These are phyloP conservation scores for Candida khao-thaluensis DNA, from an alignment of 805 yeast species.

Conservation along the genomic window DNA sequence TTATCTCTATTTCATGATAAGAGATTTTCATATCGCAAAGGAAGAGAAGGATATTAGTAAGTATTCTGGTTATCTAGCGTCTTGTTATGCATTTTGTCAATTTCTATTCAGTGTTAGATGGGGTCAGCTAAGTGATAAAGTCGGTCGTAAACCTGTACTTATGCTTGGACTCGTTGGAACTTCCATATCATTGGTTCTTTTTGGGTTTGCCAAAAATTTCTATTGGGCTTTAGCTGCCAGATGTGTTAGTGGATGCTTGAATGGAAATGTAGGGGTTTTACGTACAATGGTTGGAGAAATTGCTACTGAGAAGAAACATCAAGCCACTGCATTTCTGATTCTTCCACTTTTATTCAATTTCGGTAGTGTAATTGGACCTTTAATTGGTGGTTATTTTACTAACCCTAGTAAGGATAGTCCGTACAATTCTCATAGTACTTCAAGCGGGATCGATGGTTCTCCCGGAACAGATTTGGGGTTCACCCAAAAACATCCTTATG, in stretches of 20 bases:
- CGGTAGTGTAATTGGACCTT: slow-evolving; percentile 60
- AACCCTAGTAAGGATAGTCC: slow-evolving; percentile 27
- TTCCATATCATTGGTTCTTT: slow-evolving; percentile 40
- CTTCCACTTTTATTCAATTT: slow-evolving; percentile 60
- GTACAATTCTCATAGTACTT: slow-evolving; percentile 18
- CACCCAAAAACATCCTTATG: slow-evolving; percentile 32
- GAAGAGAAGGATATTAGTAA: slow-evolving; percentile 51
- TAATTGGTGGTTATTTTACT: slow-evolving; percentile 52
- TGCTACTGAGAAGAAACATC: slow-evolving; percentile 54
- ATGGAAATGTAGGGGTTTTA: slow-evolving; percentile 64
- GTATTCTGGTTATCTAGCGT: slow-evolving; percentile 60
- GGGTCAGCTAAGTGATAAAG: slow-evolving; percentile 53
- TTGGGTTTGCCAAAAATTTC: slow-evolving; percentile 54
- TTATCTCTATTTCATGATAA: slow-evolving; percentile 61
- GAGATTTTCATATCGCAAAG: slow-evolving; percentile 50
- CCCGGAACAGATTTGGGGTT: no score
- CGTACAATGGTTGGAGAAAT: slow-evolving; percentile 62
- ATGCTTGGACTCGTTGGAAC: slow-evolving; percentile 54
- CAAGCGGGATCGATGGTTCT: not conserved
- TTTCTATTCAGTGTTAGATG: slow-evolving; percentile 56
- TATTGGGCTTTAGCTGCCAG: slow-evolving; percentile 54
- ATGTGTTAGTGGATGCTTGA: slow-evolving; percentile 51
- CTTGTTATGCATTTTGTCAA: slow-evolving; percentile 59
- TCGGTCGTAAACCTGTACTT: slow-evolving; percentile 57
- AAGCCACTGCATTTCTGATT: slow-evolving; percentile 59